Base-by-base conservation (phyloP, 2,329 filamentous ascomycete genomes). In the Lachnellula willkommii region DNA sequence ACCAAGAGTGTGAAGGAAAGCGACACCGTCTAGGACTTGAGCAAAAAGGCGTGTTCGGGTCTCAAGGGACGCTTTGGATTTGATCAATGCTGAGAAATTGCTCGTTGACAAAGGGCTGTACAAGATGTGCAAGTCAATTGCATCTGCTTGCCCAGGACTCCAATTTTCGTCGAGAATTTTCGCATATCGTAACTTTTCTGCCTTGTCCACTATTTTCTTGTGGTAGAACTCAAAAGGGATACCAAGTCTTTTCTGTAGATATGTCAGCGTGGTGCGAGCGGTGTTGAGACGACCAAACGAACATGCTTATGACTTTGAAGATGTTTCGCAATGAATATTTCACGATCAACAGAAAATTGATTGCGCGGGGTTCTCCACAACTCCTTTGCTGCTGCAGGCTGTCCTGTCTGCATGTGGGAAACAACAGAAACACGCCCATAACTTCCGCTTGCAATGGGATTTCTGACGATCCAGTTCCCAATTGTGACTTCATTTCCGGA, bases 381-480 rank as follows among this genome's bases (percentile, higher is more conserved):
- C 43, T 63, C 61, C 50, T 63, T 62, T 20, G 60, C 59, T 35
- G 61, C 61, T 22, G 61, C 59, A 22, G 58, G 28, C 45, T 60
- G 36, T 15, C 61, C 61, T 17, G 59, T 63, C 24, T 54, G 35
- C 47, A 45, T 53, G 53, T 63, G 55, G 20, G 60, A 56, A 20
- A 63, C 57, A 2, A 54, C 35, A 40, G 54, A 61, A 28, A 63
- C 57, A 20, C 53, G 56, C 4, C 61, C 61, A 55, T 54, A 63
- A 39, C 48, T 51, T 20, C 61, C 61, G 36, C 55, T 61, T 15
- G 59, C 54, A 28, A 63, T 56, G 12, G 61, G 56, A 55, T 54
- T 59, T 36, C 59, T 51, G 14, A 61, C 57, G n/a, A 63, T 52
- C 61, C 61, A 63, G 47, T 63, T 50, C 12, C 59, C 61, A 5